Evolutionary conservation across 2,329 filamentous ascomycete species (phyloP).

Genomic region (Fusarium agapanthi): DNA sequence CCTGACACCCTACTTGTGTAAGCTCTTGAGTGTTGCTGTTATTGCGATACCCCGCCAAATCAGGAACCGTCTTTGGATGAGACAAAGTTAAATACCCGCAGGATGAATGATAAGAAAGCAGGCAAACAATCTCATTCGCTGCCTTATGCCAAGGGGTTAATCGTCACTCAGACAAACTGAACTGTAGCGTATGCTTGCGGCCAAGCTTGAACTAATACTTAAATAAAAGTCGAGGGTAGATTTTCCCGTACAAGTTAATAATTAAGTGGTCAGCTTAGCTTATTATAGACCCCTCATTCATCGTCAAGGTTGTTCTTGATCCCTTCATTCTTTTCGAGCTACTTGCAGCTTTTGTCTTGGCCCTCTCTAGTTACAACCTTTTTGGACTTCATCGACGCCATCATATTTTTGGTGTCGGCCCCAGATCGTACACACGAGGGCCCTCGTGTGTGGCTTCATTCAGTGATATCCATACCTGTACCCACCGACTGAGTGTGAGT

Average conservation of each 20-base stretch:
- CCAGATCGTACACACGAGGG: conserved; percentile 33
- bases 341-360: conserved; percentile 31
- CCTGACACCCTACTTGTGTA: neutral
- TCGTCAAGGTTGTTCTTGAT: conserved; percentile 21
- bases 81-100: neutral
- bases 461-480: conserved; percentile 18
- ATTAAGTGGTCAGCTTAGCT: neutral
- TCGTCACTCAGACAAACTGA: conserved; percentile 12
- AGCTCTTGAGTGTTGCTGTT: neutral
- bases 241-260: neutral
- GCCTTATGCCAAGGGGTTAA: conserved; percentile 26
- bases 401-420: conserved; percentile 25
- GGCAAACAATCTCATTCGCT: conserved; percentile 24
- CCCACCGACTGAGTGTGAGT: neutral
- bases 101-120: conserved; percentile 35
- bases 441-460: conserved; percentile 13
- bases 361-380: conserved; percentile 27
- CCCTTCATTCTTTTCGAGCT: conserved; percentile 14
- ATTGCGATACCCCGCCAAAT: conserved; percentile 17
- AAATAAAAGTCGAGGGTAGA: conserved; percentile 2
- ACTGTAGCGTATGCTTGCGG: conserved; percentile 11
- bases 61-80: conserved; percentile 3
- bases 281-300: conserved; percentile 30
- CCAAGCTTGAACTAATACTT: conserved; percentile 17
- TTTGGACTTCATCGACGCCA: conserved; percentile 35